Evolutionary conservation across 2,329 filamentous ascomycete species (phyloP).

Genomic region (Exophiala alcalophila): DNA sequence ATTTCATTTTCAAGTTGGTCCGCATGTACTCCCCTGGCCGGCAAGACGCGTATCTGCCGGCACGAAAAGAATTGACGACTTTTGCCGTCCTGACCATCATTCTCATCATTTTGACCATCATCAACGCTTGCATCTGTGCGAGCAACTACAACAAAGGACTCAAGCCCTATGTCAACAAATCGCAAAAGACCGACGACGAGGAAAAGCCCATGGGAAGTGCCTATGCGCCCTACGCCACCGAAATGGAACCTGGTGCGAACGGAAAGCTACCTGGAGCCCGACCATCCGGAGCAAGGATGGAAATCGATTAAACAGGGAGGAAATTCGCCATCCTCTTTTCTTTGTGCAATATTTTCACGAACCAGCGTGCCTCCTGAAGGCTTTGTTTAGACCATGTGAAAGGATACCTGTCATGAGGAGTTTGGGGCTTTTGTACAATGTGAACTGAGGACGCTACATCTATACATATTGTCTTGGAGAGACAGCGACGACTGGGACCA

Average conservation of each 20-base stretch:
- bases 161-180: constrained; percentile 68
- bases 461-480: too few relatives aligned
- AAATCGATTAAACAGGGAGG: constrained; percentile 22
- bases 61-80: constrained; percentile 80
- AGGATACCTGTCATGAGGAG: constrained; percentile 14
- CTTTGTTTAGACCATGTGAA: constrained; percentile 1
- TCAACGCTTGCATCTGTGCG: constrained; percentile 82
- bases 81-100: constrained; percentile 92
- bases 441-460: too few relatives aligned
- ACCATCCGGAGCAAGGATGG: constrained; percentile 22
- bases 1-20: constrained; percentile 97
- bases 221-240: constrained; percentile 26
- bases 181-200: constrained; percentile 19
- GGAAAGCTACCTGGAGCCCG: constrained; percentile 17
- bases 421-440: too few relatives aligned
- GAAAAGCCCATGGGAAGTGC: constrained; percentile 27
- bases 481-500: too few relatives aligned
- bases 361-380: too few relatives aligned
- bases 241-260: constrained; percentile 15
- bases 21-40: constrained; percentile 78
- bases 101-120: constrained; percentile 82
- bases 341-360: too few relatives aligned
- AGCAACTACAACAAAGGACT: constrained; percentile 86
- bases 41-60: constrained; percentile 65
- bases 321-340: constrained; percentile 1